These are phyloP conservation scores for Madurella fahalii DNA, from an alignment of 2,329 filamentous ascomycete genomes.

Conservation along the genomic window DNA sequence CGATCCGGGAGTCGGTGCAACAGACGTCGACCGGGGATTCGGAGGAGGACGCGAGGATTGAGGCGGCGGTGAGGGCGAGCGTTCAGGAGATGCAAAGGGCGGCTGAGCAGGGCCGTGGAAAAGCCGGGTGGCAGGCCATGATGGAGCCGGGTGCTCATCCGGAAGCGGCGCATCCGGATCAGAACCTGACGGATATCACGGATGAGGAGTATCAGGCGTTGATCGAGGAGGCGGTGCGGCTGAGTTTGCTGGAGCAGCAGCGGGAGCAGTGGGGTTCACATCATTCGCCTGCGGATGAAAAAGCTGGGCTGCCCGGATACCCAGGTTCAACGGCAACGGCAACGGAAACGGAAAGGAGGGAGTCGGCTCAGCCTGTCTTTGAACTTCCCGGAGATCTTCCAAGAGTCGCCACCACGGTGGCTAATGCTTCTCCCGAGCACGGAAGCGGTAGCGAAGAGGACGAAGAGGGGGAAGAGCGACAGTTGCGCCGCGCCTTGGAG, in stretches of 20 bases:
- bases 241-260: constrained; percentile 40
- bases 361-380: not conserved
- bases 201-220: constrained; percentile 56
- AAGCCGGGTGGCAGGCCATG: not conserved
- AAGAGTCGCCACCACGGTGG: not conserved
- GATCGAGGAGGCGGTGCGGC: constrained; percentile 53
- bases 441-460: constrained; percentile 12
- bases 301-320: constrained; percentile 1
- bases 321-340: not conserved
- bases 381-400: constrained; percentile 2
- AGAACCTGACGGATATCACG: constrained; percentile 44
- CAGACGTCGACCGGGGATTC: constrained; percentile 67
- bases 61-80: constrained; percentile 69
- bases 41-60: constrained; percentile 66
- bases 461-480: constrained; percentile 38
- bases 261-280: constrained; percentile 4
- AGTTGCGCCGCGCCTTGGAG: constrained; percentile 45
- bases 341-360: not conserved
- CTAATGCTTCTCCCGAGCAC: not conserved
- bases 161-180: constrained; percentile 27
- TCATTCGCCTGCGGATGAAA: not conserved
- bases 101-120: constrained; percentile 23
- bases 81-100: constrained; percentile 50
- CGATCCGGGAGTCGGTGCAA: constrained; percentile 65
- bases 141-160: not conserved